Evolutionary conservation across 1,284 basidiomycete species (phyloP), one percentile per base, ranked within the genome.

Genomic region (Tetrapyrgos nigripes): DNA sequence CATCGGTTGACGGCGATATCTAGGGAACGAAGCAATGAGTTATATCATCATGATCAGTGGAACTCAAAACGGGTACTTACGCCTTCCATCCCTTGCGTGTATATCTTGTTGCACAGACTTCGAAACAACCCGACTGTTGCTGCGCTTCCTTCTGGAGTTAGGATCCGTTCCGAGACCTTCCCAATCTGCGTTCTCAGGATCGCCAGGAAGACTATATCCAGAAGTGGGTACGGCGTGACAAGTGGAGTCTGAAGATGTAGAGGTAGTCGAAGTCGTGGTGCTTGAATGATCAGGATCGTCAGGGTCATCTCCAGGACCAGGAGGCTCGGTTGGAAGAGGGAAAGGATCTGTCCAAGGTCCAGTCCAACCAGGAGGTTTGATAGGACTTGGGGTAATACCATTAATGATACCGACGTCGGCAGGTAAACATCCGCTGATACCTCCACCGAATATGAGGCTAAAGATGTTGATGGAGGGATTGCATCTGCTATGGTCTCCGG

Each of bases 331-430:
- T 45, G 60, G 60, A 2, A 58, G n/a, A 21, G 49, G 52, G 46
- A 58, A 53, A 3, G 60, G 60, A 46, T 62, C 29, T 1, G 21
- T 27, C 60, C 60, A 62, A 10, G 29, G 13, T 17, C 60, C 60
- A 3, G 33, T 55, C 60, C 61, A 59, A 21, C 50, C 50, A 6
- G 53, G 57, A 3, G 61, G 58, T 1, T 50, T 50, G 21, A 54
- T 21, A 2, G 46, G 49, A 1, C 44, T 24, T 1, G 61, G 61
- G 2, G 58, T 62, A 4, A 62, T 60, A 44, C 61, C 58, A 17
- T 43, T 33, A 14, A 49, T 46, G 19, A 60, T 60, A 11, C 61
- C 61, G 40, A 62, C 55, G 28, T 57, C 51, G 17, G 50, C 48
- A 1, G 61, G 61, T 4, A 51, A 29, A 23, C 53, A 62, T 5